Conservation (phyloP, 1,139 yeast genomes). For the Citeromyces hawaiiensis region DNA sequence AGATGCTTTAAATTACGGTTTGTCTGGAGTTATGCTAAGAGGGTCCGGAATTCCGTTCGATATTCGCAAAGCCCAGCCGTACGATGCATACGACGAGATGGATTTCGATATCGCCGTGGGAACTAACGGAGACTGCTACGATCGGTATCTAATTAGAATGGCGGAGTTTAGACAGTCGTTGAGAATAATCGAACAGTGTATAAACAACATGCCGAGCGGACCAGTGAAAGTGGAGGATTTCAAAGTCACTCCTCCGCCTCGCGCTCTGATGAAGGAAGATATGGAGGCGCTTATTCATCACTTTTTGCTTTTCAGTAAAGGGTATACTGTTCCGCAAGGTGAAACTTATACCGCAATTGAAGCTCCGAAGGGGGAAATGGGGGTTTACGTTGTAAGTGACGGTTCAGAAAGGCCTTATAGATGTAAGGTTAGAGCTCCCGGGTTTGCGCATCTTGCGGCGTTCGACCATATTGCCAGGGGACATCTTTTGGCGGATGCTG, state of each 20-base stretch:
- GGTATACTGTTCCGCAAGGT: slow-evolving; percentile 81
- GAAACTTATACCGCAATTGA: slow-evolving; percentile 88
- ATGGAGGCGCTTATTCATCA: slow-evolving; percentile 91
- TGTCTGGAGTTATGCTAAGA: slow-evolving; percentile 83
- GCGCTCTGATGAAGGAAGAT: slow-evolving; percentile 76
- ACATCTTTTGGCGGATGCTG: slow-evolving; percentile 84
- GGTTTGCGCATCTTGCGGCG: slow-evolving; percentile 82
- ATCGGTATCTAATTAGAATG: slow-evolving; percentile 81
- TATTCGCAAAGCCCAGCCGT: slow-evolving; percentile 77
- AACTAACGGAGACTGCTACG: slow-evolving; percentile 81
- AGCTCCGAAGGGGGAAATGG: slow-evolving; percentile 96
- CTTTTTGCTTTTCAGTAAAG: slow-evolving; percentile 78
- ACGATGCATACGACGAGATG: slow-evolving; percentile 78
- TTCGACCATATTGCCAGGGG: slow-evolving; percentile 81
- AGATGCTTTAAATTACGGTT: slow-evolving; percentile 71
- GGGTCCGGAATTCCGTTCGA: slow-evolving; percentile 87
- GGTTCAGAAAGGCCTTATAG: slow-evolving; percentile 87
- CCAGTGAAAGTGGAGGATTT: slow-evolving; percentile 87
- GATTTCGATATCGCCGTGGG: slow-evolving; percentile 87
- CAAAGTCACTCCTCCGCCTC: slow-evolving; percentile 76
- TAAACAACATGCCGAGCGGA: slow-evolving; percentile 86
- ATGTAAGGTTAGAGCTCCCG: slow-evolving; percentile 90
- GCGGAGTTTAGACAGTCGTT: slow-evolving; percentile 86
- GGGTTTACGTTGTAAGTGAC: slow-evolving; percentile 78
- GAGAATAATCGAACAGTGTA: slow-evolving; percentile 81